Conservation (phyloP, 2,329 filamentous ascomycete species). For the Colletotrichum trifolii region DNA sequence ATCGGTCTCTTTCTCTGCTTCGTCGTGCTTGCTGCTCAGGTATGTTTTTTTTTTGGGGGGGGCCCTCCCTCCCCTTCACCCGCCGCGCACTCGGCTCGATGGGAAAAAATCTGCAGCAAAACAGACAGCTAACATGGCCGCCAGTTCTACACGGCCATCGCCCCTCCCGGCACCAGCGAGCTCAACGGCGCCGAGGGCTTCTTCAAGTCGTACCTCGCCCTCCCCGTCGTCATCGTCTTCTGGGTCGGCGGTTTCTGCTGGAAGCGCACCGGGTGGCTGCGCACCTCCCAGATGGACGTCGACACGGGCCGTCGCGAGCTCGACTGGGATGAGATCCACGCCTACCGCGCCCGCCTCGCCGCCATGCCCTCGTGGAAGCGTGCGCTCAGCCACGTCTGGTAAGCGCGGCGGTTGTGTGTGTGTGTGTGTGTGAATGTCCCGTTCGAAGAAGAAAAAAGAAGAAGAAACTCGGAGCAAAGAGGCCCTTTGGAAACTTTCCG, state of each 20-base stretch:
- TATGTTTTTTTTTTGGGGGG: slow-evolving; percentile 10
- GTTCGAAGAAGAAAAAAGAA: too few relatives aligned
- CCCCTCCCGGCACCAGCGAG: slow-evolving; percentile 46
- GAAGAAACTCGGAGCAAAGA: too few relatives aligned
- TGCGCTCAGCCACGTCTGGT: slow-evolving; percentile 17
- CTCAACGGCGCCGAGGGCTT: slow-evolving; percentile 58
- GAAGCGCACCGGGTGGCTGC: slow-evolving; percentile 73
- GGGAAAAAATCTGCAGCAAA: too few relatives aligned
- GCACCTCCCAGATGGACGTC: slow-evolving; percentile 72
- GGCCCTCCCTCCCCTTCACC: neutral
- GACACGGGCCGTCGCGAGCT: slow-evolving; percentile 73
- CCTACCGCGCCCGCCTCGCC: slow-evolving; percentile 61
- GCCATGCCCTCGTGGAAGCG: slow-evolving; percentile 63
- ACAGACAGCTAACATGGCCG: neutral
- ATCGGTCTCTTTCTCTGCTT: slow-evolving; percentile 68
- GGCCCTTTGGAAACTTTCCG: neutral
- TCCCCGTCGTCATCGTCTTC: slow-evolving; percentile 65
- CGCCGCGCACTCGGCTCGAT: neutral
- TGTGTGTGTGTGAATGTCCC: too few relatives aligned
- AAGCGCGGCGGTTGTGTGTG: neutral
- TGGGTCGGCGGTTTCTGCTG: slow-evolving; percentile 69
- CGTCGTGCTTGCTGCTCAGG: slow-evolving; percentile 60
- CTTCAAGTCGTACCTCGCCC: slow-evolving; percentile 66
- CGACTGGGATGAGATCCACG: slow-evolving; percentile 73
- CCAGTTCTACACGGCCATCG: slow-evolving; percentile 63